phyloP scores from a whole-genome alignment of 163 green algal genomes.

The Chlorella variabilis region DNA sequence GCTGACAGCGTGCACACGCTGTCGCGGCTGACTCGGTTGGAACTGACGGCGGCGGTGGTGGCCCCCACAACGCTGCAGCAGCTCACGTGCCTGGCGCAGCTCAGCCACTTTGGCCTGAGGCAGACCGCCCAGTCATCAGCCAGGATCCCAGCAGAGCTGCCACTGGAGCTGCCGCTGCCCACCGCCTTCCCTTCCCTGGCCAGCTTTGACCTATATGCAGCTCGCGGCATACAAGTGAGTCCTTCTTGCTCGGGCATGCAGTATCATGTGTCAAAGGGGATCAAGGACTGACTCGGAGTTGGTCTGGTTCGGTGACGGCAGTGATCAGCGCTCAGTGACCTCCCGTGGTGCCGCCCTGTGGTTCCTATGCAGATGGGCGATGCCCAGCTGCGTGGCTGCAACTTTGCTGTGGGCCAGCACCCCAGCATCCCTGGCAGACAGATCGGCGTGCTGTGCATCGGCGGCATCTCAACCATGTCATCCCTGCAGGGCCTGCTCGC shows the following conservation, averaged over 20 bases:
- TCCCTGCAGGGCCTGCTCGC: neutral
- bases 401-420: neutral
- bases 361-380: neutral
- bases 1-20: neutral
- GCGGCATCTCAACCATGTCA: neutral
- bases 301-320: too few species aligned
- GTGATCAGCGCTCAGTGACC: too few species aligned
- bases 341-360: too few species aligned
- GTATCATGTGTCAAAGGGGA: neutral
- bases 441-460: neutral
- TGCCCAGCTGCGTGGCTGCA: neutral
- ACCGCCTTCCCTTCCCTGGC: neutral
- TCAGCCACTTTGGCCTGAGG: neutral
- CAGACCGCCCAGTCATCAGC: too few species aligned
- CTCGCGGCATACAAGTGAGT: too few species aligned
- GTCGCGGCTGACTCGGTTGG: neutral
- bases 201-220: too few species aligned
- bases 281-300: too few species aligned
- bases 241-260: too few species aligned
- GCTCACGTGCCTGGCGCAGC: too few species aligned
- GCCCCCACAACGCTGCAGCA: too few species aligned
- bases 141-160: too few species aligned
- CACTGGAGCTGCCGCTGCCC: neutral
- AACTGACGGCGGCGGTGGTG: neutral
- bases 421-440: neutral